Evolutionary conservation across 2,329 filamentous ascomycete genomes (phyloP), one percentile per base, ranked within the genome.

Genomic region (Cyanodermella asteris): DNA sequence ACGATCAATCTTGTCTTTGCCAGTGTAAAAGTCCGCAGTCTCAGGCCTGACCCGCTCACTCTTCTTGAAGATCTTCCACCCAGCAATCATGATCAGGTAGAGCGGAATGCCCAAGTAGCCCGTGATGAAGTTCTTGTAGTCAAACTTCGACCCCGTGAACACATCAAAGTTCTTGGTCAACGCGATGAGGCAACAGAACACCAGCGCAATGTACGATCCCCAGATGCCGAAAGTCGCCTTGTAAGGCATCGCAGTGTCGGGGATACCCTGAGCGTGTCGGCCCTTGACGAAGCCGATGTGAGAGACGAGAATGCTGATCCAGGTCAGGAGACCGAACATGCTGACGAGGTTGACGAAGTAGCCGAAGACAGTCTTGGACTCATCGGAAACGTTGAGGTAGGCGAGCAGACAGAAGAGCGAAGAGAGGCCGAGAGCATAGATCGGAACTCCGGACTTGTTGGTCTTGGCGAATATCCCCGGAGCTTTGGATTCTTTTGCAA

Each of bases 151-250:
- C 10, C 20, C 20, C 3, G 65, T 55, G 46, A 87, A 87, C 30
- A 73, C 70, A 28, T 64, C 58, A 48, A 68, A 87, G 56, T 80
- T 82, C 61, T 87, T 90, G 41, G 77, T 84, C 25, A 90, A 42
- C 2, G 72, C 64, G 32, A 87, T 74, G 17, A 87, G 42, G 39
- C 61, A 57, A 49, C 73, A 80, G 50, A 80, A 70, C 40, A 56
- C 52, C 3, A 87, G 56, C 0, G 72, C 72, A 30, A 55, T 52
- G 41, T 67, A 67, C 0, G 71, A 78, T 7, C 77, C 78, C 32
- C 45, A 61, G 18, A 67, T 49, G n/a, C 77, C 75, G 10, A 82
- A 58, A 0, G 77, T 77, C 0, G 76, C 72, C 10, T 57, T 57
- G 43, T 72, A 81, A 1, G 66, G 61, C 31, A 75, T 50, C 21